Base-by-base conservation (phyloP, 2,329 filamentous ascomycete genomes). In the Xylaria digitata region DNA sequence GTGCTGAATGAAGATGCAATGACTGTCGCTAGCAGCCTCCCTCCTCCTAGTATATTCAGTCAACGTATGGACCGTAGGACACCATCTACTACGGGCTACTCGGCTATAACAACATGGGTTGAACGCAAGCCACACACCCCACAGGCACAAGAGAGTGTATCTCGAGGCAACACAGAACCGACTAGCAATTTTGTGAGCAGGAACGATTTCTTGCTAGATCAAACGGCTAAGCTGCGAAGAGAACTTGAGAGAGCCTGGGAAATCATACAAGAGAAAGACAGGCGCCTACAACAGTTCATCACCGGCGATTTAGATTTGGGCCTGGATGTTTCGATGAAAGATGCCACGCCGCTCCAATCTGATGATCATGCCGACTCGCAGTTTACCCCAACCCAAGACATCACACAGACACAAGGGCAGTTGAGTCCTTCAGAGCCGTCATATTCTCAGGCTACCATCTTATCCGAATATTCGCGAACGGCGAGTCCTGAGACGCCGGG, bases 1-100 rank as follows among this genome's bases (percentile, higher is more conserved):
- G 1, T n/a, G 8, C 13, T 3, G 17, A 53, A 68, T 37, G 57
- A 65, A 7, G 66, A 68, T 58, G 32, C 32, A 13, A 59, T 49
- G 52, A 68, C 57, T 19, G 53, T 62, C 23, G 61, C 45, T 19
- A 65, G 65, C 19, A 68, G 62, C 21, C n/a, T 61, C 0, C 37
- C 61, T 13, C 60, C 65, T 42, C 46, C 65, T 7, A 65, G 65
- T 49, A 23, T 68, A 43, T 68, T 68, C 3, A 68, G 65, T 34
- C 34, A 48, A 19, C 65, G 54, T 17, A 52, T 40, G 19, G 54
- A 40, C n/a, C 54, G 53, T 48, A 57, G 61, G 34, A 59, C 56
- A 2, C 53, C 62, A 26, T 65, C 57, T 37, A 61, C 65, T 23
- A 17, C 50, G 1, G 43, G 53, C 3, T 49, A 34, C 19, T 67